A percentile compares a stretch with the other conserved stretches of the same genome.
phyloP scores from a whole-genome alignment of 257 asterid genomes.

The Lantana camara region DNA sequence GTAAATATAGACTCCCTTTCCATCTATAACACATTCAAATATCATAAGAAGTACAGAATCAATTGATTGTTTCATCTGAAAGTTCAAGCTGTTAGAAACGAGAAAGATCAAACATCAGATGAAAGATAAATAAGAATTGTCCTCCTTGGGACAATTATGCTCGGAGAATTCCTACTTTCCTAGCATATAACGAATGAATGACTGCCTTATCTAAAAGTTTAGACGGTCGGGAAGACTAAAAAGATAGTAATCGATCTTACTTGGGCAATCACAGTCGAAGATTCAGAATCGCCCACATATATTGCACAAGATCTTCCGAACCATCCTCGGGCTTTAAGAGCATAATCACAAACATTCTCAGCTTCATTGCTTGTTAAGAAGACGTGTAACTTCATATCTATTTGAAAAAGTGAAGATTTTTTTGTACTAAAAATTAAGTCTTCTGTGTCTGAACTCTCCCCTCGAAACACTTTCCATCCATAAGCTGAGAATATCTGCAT shows the following conservation, averaged over 20 bases:
- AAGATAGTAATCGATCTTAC: not conserved
- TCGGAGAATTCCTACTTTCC: too few species aligned
- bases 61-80: too few species aligned
- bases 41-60: not conserved
- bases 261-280: constrained; percentile 13
- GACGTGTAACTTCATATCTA: constrained; percentile 41
- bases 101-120: too few species aligned
- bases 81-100: too few species aligned
- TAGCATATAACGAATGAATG: too few species aligned
- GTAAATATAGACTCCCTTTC: constrained; percentile 37
- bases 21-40: constrained; percentile 45
- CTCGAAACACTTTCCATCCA: constrained; percentile 36
- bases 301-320: constrained; percentile 32
- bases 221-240: too few species aligned
- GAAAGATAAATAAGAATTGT: too few species aligned
- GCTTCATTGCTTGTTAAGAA: constrained; percentile 37
- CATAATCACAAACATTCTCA: constrained; percentile 41
- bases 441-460: constrained; percentile 32
- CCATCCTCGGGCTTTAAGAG: constrained; percentile 36
- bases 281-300: constrained; percentile 39
- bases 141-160: too few species aligned
- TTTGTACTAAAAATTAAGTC: constrained; percentile 39
- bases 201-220: too few species aligned
- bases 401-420: constrained; percentile 38
- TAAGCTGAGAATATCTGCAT: not conserved